Evolutionary conservation across 129 eudicot genomes (phyloP), one percentile per base, ranked within the genome.

Genomic region (Escallonia herrerae): DNA sequence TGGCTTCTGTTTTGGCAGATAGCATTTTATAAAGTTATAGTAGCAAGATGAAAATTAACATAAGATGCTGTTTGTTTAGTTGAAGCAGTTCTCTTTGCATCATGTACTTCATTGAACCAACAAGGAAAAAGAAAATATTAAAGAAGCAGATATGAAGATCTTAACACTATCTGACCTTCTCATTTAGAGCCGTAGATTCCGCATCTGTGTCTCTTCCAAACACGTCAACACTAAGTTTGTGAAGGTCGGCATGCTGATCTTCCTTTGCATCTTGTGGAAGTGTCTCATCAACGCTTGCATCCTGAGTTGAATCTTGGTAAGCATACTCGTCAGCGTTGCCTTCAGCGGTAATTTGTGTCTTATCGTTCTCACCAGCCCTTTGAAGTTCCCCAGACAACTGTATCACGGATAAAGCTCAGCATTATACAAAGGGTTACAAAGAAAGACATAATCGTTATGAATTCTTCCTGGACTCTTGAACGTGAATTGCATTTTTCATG

Each of bases 301-400:
- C 64, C 51, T 38, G 53, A 58, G 43, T 52, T 38, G 62, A 41
- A 65, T 22, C 64, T 51, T 15, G 14, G 51, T 55, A 48, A 52
- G 55, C 57, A 44, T 46, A 71, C 13, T 46, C 71, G 2, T 15
- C 45, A 55, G 62, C 55, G 64, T 39, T 66, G 39, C 62, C 70
- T 42, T 59, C 60, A 72, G 38, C 37, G 13, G 5, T 15, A 38
- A 40, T 45, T 44, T 43, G 55, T 56, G 56, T 58, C 22, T 57
- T 44, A 22, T n/a, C 15, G 54, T 60, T 43, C 38, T 37, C 42
- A 59, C 13, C 48, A 14, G 59, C 67, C 57, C 60, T 69, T 56
- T 71, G 68, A 46, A 47, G 58, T 68, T 57, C 57, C 62, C 64
- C 56, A 22, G 71, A 58, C 39, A 54, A 54, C 78, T 81, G 76